Evolutionary conservation across 805 yeast species (phyloP).

Genomic region (Starmerella sp.): DNA sequence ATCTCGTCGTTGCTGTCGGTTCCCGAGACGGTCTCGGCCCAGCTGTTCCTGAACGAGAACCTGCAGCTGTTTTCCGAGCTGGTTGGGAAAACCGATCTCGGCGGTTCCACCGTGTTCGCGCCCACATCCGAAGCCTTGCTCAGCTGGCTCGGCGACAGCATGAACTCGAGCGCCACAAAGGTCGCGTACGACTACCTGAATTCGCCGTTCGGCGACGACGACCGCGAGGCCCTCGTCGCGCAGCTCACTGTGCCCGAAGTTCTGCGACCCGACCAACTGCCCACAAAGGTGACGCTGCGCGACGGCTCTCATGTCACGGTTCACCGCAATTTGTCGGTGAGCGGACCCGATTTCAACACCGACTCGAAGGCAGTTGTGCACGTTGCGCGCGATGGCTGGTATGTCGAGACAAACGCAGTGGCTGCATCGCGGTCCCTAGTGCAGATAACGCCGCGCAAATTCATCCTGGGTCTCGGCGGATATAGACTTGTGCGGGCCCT

Average conservation of each 20-base stretch:
- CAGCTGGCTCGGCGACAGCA: constrained; percentile 4
- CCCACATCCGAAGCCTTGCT: constrained; percentile 16
- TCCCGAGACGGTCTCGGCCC: constrained; percentile 17
- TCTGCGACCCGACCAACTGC: constrained; percentile 7
- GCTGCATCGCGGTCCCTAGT: constrained; percentile 20
- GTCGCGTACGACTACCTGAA: constrained; percentile 18
- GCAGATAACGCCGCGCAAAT: constrained; percentile 44
- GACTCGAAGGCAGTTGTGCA: constrained; percentile 11
- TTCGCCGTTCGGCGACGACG: constrained; percentile 16
- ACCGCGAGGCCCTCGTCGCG: constrained; percentile 12
- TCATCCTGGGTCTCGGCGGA: constrained; percentile 48
- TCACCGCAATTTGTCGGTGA: constrained; percentile 3
- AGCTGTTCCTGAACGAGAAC: constrained; percentile 11
- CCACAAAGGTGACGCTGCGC: constrained; percentile 5
- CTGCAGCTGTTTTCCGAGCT: constrained; percentile 14
- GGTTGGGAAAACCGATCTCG: constrained; percentile 4
- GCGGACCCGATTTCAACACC: background rate
- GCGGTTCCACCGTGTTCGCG: constrained; percentile 11
- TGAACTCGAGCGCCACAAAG: constrained; percentile 2
- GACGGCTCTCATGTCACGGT: constrained; percentile 18
- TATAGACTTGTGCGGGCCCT: constrained; percentile 60
- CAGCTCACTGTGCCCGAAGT: constrained; percentile 14
- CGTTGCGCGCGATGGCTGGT: constrained; percentile 38
- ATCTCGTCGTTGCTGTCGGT: constrained; percentile 14
- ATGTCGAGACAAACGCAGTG: constrained; percentile 4